phyloP scores from a whole-genome alignment of 1,284 basidiomycete species.

The Ceratobasidium theobromae region DNA sequence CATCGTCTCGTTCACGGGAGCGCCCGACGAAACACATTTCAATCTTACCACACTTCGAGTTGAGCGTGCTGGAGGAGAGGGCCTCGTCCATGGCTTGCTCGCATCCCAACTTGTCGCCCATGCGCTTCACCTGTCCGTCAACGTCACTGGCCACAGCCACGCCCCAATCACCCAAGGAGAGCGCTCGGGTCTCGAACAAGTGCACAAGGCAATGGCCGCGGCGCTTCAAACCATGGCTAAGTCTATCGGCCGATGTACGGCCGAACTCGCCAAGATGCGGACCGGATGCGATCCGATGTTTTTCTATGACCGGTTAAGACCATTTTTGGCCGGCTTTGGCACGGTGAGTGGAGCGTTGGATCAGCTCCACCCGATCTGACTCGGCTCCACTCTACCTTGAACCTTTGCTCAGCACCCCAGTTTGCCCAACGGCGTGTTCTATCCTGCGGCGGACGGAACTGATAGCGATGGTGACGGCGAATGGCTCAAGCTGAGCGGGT shows the following conservation, averaged over 20 bases:
- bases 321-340: slow-evolving; percentile 9
- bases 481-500: slow-evolving; percentile 21
- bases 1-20: slow-evolving; percentile 18
- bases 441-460: not conserved
- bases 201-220: not conserved
- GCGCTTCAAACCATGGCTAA: not conserved
- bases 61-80: slow-evolving; percentile 9
- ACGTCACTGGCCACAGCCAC: not conserved
- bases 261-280: slow-evolving; percentile 21
- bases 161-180: not conserved
- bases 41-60: slow-evolving; percentile 19
- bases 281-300: slow-evolving; percentile 2
- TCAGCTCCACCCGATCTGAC: not conserved
- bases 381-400: not conserved
- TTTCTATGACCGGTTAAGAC: slow-evolving; percentile 11
- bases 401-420: not conserved
- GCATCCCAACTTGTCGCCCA: slow-evolving; percentile 3
- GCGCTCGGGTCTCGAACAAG: not conserved
- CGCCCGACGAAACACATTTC: slow-evolving; percentile 15
- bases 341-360: slow-evolving; percentile 4
- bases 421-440: slow-evolving; percentile 7
- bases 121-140: not conserved
- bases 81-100: slow-evolving; percentile 13
- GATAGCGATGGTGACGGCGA: slow-evolving; percentile 5
- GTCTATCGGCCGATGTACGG: slow-evolving; percentile 2